Percentiles rank a stretch among this genome's conserved stretches.
Evolutionary conservation across 2,329 filamentous ascomycete species (phyloP).

Genomic region (Alternaria sp.): DNA sequence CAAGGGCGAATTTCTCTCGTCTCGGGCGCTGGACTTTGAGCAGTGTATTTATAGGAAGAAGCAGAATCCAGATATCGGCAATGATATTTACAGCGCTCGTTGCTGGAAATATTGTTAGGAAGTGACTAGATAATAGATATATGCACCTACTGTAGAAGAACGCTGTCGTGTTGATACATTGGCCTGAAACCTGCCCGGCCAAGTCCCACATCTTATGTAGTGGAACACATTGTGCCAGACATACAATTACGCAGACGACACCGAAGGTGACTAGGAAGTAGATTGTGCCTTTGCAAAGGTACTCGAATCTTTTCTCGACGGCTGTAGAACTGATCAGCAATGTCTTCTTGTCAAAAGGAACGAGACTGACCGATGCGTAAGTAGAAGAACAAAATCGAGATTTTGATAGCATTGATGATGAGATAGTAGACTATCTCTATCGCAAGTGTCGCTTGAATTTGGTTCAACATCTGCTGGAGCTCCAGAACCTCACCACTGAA

Average conservation of each 20-base stretch:
- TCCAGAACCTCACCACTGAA: constrained; percentile 28
- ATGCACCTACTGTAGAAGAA: constrained; percentile 21
- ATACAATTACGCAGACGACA: constrained; percentile 35
- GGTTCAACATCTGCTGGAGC: constrained; percentile 28
- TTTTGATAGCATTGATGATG: constrained; percentile 40
- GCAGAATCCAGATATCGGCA: constrained; percentile 84
- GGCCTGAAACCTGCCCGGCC: constrained; percentile 31
- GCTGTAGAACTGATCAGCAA: constrained; percentile 22
- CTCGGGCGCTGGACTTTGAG: constrained; percentile 82
- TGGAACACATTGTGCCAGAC: constrained; percentile 42
- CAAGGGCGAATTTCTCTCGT: constrained; percentile 68
- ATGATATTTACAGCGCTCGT: constrained; percentile 67
- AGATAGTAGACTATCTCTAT: constrained; percentile 46
- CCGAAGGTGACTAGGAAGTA: constrained; percentile 36
- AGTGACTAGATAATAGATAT: not conserved
- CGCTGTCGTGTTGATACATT: constrained; percentile 45
- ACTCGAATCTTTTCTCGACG: constrained; percentile 32
- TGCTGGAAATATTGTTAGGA: not conserved
- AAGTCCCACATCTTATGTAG: constrained; percentile 47
- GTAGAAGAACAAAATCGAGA: constrained; percentile 48
- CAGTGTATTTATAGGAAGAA: constrained; percentile 83
- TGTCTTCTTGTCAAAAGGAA: not conserved
- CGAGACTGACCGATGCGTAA: constrained; percentile 42
- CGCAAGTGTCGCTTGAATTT: constrained; percentile 35
- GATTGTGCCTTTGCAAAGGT: constrained; percentile 34